Conservation (phyloP, 768 basidiomycete species). For the Rhizopogon vinicolor region DNA sequence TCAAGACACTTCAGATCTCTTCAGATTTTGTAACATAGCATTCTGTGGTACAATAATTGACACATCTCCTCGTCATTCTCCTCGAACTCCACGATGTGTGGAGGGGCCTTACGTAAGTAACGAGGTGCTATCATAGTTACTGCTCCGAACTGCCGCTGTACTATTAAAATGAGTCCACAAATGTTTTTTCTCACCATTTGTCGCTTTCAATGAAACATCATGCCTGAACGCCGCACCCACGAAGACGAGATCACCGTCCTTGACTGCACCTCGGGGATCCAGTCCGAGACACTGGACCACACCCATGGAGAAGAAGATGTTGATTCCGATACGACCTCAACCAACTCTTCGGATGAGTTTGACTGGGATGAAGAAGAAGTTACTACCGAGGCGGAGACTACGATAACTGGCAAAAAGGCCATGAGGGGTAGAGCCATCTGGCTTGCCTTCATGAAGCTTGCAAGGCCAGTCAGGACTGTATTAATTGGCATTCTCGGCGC, state of each 20-base stretch:
- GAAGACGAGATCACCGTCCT: constrained; percentile 3
- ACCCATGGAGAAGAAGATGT: constrained; percentile 4
- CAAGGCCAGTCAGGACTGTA: constrained; percentile 53
- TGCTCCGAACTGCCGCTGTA: background rate
- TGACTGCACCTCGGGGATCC: background rate
- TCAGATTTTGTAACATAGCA: background rate
- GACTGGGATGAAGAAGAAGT: constrained; percentile 66
- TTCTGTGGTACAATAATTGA: background rate
- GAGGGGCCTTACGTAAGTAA: background rate
- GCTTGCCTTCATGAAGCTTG: constrained; percentile 62
- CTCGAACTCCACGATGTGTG: too few relatives aligned
- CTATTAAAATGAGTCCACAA: background rate
- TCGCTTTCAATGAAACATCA: constrained; percentile 10
- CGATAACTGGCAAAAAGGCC: constrained; percentile 36
- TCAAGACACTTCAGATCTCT: too few relatives aligned
- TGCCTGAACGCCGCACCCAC: constrained; percentile 8
- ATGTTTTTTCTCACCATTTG: background rate
- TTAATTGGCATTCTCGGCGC: constrained; percentile 55
- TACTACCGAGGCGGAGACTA: constrained; percentile 24
- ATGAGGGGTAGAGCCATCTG: constrained; percentile 60
- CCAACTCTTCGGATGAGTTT: constrained; percentile 66
- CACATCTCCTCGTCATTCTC: too few relatives aligned
- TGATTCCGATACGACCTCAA: constrained; percentile 37
- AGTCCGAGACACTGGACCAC: constrained; percentile 4
- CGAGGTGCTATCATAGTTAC: background rate